Evolutionary conservation across 495 filamentous ascomycete species (phyloP), one percentile per base, ranked within the genome.

Genomic region (Penicillium salamii): DNA sequence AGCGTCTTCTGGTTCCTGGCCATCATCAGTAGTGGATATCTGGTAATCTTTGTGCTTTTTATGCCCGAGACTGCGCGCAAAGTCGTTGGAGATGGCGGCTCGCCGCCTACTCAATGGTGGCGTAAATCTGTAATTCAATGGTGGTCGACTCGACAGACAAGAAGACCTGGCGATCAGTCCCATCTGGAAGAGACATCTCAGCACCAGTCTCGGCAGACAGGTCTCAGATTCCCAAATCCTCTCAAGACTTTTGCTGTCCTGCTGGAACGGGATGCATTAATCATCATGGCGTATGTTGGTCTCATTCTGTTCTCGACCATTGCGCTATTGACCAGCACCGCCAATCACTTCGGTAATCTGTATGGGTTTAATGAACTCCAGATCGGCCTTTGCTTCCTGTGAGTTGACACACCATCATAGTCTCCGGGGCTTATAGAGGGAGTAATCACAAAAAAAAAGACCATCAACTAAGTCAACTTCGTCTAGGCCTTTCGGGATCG

Each of bases 31-130:
- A 65, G 64, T 5, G 33, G 52, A 0, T 66, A 11, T 32, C 7
- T 13, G 12, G 29, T 32, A 5, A 7, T 32, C 42, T 28, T 71
- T 52, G 37, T 75, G 13, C 31, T 87, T 35, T 57, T 71, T 8
- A 70, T 87, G 13, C 86, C 86, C 3, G 87, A 90, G 65, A 90
- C 87, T 5, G 78, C 76, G 45, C 73, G 87, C 7, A 83, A 79
- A 12, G 78, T 91, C 3, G 87, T 90, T 0, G 87, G 84, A 0
- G 85, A 90, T 62, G 88, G 88, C 17, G 61, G 56, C 14, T 31
- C 57, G 8, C 35, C 54, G 9, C 65, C 67, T 7, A 45, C 36
- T 7, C 55, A 56, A 28, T 65, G 60, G 57, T 70, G 65, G 68
- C 61, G 64, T 50, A 59, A 61, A 42, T 75, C 75, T 3, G 26